Evolutionary conservation across 805 yeast genomes (phyloP), one percentile per base, ranked within the genome.

Genomic region (Isabelozyma gotoi): DNA sequence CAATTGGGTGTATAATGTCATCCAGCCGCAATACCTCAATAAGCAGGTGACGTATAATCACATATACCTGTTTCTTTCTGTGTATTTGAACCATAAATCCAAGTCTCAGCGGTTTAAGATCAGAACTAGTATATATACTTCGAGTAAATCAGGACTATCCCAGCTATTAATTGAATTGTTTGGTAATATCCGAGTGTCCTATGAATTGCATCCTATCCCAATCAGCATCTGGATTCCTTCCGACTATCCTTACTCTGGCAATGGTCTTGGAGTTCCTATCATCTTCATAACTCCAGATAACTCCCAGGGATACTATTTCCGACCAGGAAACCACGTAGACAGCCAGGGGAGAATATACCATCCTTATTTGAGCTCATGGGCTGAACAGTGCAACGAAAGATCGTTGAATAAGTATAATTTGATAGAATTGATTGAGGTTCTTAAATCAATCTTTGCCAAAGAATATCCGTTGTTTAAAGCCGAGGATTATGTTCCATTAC

Each of bases 201-300:
- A 63, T 10, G 52, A 51, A 0, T 38, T 49, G 7, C 40, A 43
- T 3, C 34, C 15, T 7, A 61, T 63, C 11, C 91, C 90, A 0
- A 54, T 89, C 10, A 81, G 81, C 42, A 60, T 90, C 4, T 89
- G 96, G 96, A 55, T 91, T 4, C 96, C 96, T 0, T 73, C 74
- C 19, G 68, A 72, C 18, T 90, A 86, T 51, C 96, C 97, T 0
- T 51, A 55, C n/a, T 43, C 45, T 20, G 27, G 38, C 4, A 32
- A 31, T 6, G 49, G 53, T 16, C 52, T 53, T 31, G 69, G 65
- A 2, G 74, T 84, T 1, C 97, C 97, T 0, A 52, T 80, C n/a
- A 75, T 81, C 0, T 85, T 72, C 55, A 78, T 90, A 8, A 71
- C 76, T 16, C 81, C 84, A 2, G 74, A 81, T n/a, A 67, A 66